Evolutionary conservation across 1,284 basidiomycete species (phyloP).

Genomic region (Malassezia yamatoensis): DNA sequence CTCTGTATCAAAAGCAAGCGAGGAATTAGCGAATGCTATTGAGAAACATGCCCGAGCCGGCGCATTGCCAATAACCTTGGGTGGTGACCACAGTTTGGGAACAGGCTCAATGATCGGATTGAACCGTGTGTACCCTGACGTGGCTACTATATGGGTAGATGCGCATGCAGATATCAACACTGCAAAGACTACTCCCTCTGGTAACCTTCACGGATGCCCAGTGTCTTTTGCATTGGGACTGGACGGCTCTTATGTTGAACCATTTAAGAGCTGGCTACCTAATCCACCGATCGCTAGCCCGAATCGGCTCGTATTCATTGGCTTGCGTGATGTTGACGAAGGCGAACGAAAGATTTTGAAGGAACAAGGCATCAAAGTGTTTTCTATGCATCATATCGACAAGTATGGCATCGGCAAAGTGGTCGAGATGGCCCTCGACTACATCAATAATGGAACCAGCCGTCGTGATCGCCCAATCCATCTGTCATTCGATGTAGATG

Average conservation of each 20-base stretch:
- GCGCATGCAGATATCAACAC: slow-evolving; percentile 83
- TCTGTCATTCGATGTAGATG: slow-evolving; percentile 89
- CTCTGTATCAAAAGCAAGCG: slow-evolving; percentile 56
- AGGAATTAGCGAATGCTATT: slow-evolving; percentile 68
- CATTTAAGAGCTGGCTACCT: slow-evolving; percentile 44
- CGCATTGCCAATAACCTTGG: slow-evolving; percentile 78
- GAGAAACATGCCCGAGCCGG: slow-evolving; percentile 65
- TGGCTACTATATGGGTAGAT: slow-evolving; percentile 73
- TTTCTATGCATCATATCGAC: slow-evolving; percentile 97
- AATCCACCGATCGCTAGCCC: slow-evolving; percentile 52
- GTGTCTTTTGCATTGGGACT: slow-evolving; percentile 69
- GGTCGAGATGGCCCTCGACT: slow-evolving; percentile 87
- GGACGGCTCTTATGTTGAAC: slow-evolving; percentile 39
- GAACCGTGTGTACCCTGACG: slow-evolving; percentile 54
- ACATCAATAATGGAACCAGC: slow-evolving; percentile 58
- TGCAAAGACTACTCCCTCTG: slow-evolving; percentile 65
- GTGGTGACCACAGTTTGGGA: slow-evolving; percentile 80
- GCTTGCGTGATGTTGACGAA: slow-evolving; percentile 81
- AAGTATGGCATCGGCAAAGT: slow-evolving; percentile 77
- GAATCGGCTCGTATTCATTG: slow-evolving; percentile 79
- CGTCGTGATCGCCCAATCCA: slow-evolving; percentile 73
- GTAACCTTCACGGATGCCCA: slow-evolving; percentile 97
- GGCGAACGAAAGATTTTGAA: slow-evolving; percentile 80
- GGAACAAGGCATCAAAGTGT: slow-evolving; percentile 78
- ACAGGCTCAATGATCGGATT: slow-evolving; percentile 48